Base-by-base conservation (phyloP, 2,329 filamentous ascomycete genomes). In the Diaporthe sp. region DNA sequence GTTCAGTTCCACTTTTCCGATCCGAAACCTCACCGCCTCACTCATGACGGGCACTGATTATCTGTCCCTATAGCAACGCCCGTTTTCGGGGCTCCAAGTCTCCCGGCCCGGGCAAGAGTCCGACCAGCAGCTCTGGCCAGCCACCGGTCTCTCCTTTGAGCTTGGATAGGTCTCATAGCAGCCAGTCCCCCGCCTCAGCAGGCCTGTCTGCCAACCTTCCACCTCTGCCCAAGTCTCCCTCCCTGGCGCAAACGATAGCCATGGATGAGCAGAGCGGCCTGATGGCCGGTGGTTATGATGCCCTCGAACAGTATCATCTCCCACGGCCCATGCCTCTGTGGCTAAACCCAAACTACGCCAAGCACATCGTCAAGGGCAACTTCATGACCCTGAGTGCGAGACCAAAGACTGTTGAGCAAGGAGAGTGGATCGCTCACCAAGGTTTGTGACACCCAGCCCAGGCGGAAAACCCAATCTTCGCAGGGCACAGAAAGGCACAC, bases 361-460 rank as follows among this genome's bases (percentile, higher is more conserved):
- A 93, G 82, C 92, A 97, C 81, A 97, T 98, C 78, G 96, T 98
- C 81, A 97, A 96, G 87, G 96, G 96, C 75, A 98, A 98, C 86
- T 98, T 98, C 82, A 95, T 98, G 93, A 98, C 96, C 15, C 86
- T 98, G 75, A 97, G 96, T 80, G 95, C 95, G 67, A 93, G 96
- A 81, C 96, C 96, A 30, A 96, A 96, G 86, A 96, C 97, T 73
- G 94, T 98, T 60, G 96, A 98, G 81, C 92, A 95, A 82, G 96
- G 95, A 78, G 96, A 98, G 85, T 98, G 96, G 96, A 90, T 98
- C 79, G 96, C 96, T 77, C 95, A 98, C 84, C 96, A 98, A 88
- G 92, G 96, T 97, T 88, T 82, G 86, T 80, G 67, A 58, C 12
- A 25, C 12, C 45, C n/a, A 25, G 47, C 33, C 30, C 64, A 40